Base-by-base conservation (phyloP, 352 stramenopile species). In the Phytophthora tubulina region DNA sequence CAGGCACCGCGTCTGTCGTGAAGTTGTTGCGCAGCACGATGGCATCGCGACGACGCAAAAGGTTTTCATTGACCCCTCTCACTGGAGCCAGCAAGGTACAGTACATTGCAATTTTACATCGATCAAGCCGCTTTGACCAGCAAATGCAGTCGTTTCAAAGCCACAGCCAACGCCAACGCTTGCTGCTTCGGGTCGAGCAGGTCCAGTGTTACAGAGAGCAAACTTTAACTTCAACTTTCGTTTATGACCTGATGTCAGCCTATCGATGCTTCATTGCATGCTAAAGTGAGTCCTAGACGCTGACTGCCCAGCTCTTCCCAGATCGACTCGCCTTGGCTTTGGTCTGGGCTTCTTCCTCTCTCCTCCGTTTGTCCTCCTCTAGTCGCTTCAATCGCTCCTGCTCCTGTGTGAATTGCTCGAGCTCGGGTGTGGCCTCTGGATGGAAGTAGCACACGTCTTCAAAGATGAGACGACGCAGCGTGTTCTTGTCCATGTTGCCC, bases 361-460 rank as follows among this genome's bases (percentile, higher is more conserved):
- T 63, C 36, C 53, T 67, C 30, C 59, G 39, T 30, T 75, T 71
- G 11, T 78, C 60, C 31, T 79, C 68, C 44, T 80, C 73, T n/a
- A 73, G 52, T 2, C 62, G 70, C 32, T 67, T 76, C 21, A 80
- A 71, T 35, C 67, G 80, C 55, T 85, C 72, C 46, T 91, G 78
- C 27, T 93, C 86, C 15, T 63, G 50, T 38, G 72, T 61, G 51
- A 84, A 91, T 51, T 78, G 61, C 31, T 88, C 75, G 46, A 96
- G 71, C 45, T 96, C 89, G 0, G 72, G 62, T 4, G 65, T 77
- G 9, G 87, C 89, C 41, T 94, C 87, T 0, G 89, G 89, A 45
- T 96, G 89, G 68, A 95, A 96, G 49, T 92, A 73, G 51, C 89
- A 96, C n/a, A 96, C 77, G 44, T 96, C 89, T 54, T 96, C 85